A percentile compares a stretch with the other conserved stretches of the same genome.
Conservation (phyloP, 2,329 filamentous ascomycete species). For the Cylindrodendrum hubeiense region DNA sequence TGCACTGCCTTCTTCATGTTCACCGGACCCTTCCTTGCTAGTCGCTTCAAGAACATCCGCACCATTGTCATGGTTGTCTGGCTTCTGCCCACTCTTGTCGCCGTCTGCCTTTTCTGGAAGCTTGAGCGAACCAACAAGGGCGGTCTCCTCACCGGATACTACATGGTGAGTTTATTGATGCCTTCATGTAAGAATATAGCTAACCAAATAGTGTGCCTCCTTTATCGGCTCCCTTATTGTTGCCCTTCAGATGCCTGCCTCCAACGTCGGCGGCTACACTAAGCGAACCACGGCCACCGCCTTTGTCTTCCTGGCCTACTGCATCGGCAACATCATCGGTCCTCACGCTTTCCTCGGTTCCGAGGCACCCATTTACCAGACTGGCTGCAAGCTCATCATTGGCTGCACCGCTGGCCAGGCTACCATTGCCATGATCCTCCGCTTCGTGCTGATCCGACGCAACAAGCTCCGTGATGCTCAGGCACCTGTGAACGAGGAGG, state of each 20-base stretch:
- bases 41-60: constrained; percentile 61
- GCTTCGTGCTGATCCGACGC: constrained; percentile 40
- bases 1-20: constrained; percentile 68
- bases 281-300: constrained; percentile 61
- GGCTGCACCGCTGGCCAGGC: constrained; percentile 40
- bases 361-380: constrained; percentile 63
- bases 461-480: constrained; percentile 40
- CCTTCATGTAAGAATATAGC: accelerated
- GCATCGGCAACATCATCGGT: constrained; percentile 46
- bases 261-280: constrained; percentile 62
- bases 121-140: constrained; percentile 55
- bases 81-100: constrained; percentile 63
- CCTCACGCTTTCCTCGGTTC: constrained; percentile 55
- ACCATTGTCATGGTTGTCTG: constrained; percentile 66
- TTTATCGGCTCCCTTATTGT: constrained; percentile 67
- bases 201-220: constrained; percentile 47
- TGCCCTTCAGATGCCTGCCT: constrained; percentile 64
- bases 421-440: constrained; percentile 32
- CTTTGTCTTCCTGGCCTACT: constrained; percentile 62
- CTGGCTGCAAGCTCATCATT: constrained; percentile 59
- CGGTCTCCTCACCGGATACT: constrained; percentile 65
- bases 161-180: constrained; percentile 51
- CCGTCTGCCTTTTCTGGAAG: constrained; percentile 63
- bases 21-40: constrained; percentile 63
- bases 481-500: constrained; percentile 35